Conservation (phyloP, 768 basidiomycete genomes). For the Trametes villosa region DNA sequence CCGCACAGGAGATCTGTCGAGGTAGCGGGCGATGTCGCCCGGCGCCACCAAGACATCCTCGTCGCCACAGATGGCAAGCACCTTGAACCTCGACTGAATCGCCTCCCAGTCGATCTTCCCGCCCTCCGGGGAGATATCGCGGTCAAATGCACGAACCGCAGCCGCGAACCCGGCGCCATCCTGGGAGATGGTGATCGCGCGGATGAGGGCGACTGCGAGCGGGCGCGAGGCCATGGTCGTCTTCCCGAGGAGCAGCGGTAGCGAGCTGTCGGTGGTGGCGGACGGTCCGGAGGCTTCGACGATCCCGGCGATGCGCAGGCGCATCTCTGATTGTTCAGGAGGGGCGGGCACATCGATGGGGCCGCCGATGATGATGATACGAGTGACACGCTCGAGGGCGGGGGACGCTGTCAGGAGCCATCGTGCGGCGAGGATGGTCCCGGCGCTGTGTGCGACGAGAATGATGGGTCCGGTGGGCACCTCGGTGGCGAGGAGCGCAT, state of each 20-base stretch:
- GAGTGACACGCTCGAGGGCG: slow-evolving; percentile 1
- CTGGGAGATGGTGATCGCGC: not conserved
- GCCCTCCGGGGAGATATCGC: not conserved
- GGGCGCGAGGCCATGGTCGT: not conserved
- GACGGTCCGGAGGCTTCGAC: not conserved
- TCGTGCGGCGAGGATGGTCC: slow-evolving; percentile 2
- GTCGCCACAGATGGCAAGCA: slow-evolving; percentile 1
- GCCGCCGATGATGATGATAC: not conserved
- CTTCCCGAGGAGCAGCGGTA: not conserved
- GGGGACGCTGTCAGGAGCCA: not conserved
- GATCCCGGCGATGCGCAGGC: not conserved
- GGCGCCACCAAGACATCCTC: not conserved
- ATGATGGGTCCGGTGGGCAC: not conserved
- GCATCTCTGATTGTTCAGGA: not conserved
- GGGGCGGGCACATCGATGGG: not conserved
- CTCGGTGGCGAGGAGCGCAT: not conserved
- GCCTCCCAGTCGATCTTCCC: slow-evolving; percentile 2
- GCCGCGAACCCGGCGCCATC: not conserved
- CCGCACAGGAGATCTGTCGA: not conserved
- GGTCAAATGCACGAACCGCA: not conserved
- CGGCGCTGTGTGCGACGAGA: slow-evolving; percentile 9
- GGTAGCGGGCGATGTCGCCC: not conserved
- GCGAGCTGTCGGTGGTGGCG: not conserved
- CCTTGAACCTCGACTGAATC: not conserved
- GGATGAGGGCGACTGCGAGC: slow-evolving; percentile 3